Evolutionary conservation across 441 rosid species (phyloP).

Genomic region (Populus trichocarpa): DNA sequence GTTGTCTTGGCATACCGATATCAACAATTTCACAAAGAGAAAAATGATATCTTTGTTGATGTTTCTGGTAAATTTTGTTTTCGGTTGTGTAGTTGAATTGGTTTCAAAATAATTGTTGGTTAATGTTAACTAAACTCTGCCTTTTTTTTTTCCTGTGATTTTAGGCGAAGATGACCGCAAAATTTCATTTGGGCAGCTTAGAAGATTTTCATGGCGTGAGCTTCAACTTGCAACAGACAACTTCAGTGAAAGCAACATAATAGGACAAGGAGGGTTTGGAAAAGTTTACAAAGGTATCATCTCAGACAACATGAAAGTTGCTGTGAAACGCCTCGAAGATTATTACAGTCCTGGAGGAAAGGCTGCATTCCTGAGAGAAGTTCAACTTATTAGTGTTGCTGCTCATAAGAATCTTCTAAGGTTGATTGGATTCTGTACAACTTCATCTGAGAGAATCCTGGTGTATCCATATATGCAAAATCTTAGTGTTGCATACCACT

Average conservation of each 20-base stretch:
- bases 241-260: slow-evolving; percentile 50
- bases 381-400: slow-evolving; percentile 50
- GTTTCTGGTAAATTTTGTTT: slow-evolving; percentile 37
- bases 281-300: slow-evolving; percentile 61
- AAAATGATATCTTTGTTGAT: slow-evolving; percentile 60
- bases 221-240: slow-evolving; percentile 53
- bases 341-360: slow-evolving; percentile 50
- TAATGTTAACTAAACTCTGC: background rate
- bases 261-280: slow-evolving; percentile 69
- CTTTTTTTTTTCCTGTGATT: background rate
- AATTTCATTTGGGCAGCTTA: slow-evolving; percentile 43
- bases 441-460: slow-evolving; percentile 46
- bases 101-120: background rate
- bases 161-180: slow-evolving; percentile 50
- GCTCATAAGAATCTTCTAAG: slow-evolving; percentile 54
- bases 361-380: slow-evolving; percentile 54
- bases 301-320: slow-evolving; percentile 44
- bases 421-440: slow-evolving; percentile 50
- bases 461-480: slow-evolving; percentile 64
- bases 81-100: background rate
- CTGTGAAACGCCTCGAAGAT: slow-evolving; percentile 53
- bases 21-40: slow-evolving; percentile 37
- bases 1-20: slow-evolving; percentile 50
- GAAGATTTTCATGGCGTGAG: slow-evolving; percentile 51
- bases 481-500: slow-evolving; percentile 48